Percentiles rank a stretch among this genome's conserved stretches.
Evolutionary conservation across 2,329 filamentous ascomycete genomes (phyloP).

Genomic region (Fusarium solani-melongenae): DNA sequence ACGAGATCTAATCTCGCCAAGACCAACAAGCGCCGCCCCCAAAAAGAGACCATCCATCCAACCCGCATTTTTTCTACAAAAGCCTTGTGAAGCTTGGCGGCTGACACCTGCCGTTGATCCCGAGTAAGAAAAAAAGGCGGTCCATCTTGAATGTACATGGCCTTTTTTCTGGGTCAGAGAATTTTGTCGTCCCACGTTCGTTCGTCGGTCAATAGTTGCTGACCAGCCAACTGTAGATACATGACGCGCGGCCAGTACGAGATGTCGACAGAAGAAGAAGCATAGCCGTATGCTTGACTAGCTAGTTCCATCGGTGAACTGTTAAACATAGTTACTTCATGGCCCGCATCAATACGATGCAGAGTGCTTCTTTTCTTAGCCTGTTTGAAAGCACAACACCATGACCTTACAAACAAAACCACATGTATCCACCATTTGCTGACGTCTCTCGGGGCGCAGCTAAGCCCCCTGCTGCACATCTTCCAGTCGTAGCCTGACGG

Average conservation of each 20-base stretch:
- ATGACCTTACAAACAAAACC: slow-evolving; percentile 8
- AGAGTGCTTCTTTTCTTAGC: slow-evolving; percentile 9
- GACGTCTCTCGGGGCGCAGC: slow-evolving; percentile 44
- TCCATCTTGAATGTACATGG: not conserved
- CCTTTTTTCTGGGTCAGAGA: not conserved
- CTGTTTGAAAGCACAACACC: slow-evolving; percentile 23
- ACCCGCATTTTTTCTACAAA: not conserved
- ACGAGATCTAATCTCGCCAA: slow-evolving; percentile 31
- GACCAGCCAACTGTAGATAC: slow-evolving; percentile 5
- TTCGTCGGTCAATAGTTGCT: slow-evolving; percentile 24
- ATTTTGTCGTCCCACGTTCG: not conserved
- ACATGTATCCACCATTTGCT: slow-evolving; percentile 35
- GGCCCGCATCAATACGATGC: not conserved
- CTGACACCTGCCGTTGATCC: not conserved
- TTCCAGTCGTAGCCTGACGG: not conserved
- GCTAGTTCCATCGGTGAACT: not conserved
- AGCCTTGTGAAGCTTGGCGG: slow-evolving; percentile 5
- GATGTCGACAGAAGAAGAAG: not conserved
- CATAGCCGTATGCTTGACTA: not conserved
- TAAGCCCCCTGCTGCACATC: not conserved
- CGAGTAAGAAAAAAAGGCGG: not conserved
- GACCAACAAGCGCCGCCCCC: slow-evolving; percentile 4
- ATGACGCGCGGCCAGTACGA: not conserved
- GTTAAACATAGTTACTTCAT: not conserved
- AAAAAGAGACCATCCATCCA: not conserved